These are phyloP conservation scores for Penicillium sp. DNA, from an alignment of 2,329 filamentous ascomycete genomes.

Conservation along the genomic window DNA sequence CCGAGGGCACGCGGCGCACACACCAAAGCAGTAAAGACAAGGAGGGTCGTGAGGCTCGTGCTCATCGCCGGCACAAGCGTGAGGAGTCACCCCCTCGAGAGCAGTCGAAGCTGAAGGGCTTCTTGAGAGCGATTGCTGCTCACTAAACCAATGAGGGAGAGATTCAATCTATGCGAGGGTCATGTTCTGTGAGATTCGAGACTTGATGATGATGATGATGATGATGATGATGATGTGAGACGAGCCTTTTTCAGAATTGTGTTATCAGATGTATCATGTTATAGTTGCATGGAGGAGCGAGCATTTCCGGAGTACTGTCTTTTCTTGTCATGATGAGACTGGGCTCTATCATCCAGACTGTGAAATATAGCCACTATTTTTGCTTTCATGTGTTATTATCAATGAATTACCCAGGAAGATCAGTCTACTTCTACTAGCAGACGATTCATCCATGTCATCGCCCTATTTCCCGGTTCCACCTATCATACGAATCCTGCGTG, in stretches of 20 bases:
- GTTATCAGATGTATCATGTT: slow-evolving; percentile 6
- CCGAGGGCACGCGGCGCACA: slow-evolving; percentile 25
- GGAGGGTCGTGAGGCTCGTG: slow-evolving; percentile 16
- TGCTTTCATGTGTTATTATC: background rate
- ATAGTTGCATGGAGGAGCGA: slow-evolving; percentile 25
- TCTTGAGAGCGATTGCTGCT: slow-evolving; percentile 34
- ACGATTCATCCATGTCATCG: background rate
- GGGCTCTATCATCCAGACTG: slow-evolving; percentile 13
- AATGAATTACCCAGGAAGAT: background rate
- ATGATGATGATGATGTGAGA: slow-evolving; percentile 11
- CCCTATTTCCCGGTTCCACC: too few species aligned
- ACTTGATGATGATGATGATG: slow-evolving; percentile 13
- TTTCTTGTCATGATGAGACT: slow-evolving; percentile 15
- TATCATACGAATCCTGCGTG: too few species aligned
- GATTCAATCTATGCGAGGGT: slow-evolving; percentile 10
- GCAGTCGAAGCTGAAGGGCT: slow-evolving; percentile 32
- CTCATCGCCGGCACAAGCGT: slow-evolving; percentile 29
- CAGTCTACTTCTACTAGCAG: background rate
- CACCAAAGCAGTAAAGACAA: slow-evolving; percentile 22
- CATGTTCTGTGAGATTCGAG: slow-evolving; percentile 11
- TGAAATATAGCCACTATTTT: slow-evolving; percentile 1
- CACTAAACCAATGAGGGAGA: slow-evolving; percentile 20
- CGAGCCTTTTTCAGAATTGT: background rate
- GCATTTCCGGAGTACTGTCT: slow-evolving; percentile 27
- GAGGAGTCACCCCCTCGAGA: slow-evolving; percentile 32